Conservation (phyloP, 805 yeast genomes). For the Metschnikowia anglica region DNA sequence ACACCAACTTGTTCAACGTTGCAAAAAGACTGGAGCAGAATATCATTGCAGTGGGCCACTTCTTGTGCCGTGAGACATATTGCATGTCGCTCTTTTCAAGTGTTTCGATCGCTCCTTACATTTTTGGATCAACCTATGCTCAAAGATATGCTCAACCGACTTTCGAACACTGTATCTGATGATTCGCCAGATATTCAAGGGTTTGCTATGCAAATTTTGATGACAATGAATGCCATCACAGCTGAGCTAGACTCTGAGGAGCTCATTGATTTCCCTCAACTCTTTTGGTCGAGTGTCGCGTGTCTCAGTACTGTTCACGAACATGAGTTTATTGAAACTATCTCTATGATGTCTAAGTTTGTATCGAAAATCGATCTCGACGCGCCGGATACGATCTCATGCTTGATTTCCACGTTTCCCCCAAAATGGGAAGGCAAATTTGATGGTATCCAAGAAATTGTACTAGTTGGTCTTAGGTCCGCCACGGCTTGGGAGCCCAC, state of each 20-base stretch:
- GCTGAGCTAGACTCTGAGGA: conserved; percentile 80
- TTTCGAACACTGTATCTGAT: conserved; percentile 91
- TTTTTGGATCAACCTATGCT: conserved; percentile 85
- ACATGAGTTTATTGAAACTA: conserved; percentile 84
- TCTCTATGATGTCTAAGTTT: conserved; percentile 78
- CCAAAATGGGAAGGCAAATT: conserved; percentile 94
- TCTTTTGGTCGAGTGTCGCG: conserved; percentile 95
- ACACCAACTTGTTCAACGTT: conserved; percentile 46
- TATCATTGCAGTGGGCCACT: conserved; percentile 90
- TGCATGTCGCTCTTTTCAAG: conserved; percentile 94
- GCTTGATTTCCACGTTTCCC: conserved; percentile 85
- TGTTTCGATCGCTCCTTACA: conserved; percentile 80
- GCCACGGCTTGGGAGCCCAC: conserved; percentile 77
- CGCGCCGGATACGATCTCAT: conserved; percentile 79
- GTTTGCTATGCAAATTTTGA: conserved; percentile 92
- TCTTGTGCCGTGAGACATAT: conserved; percentile 95
- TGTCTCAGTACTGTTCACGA: conserved; percentile 88
- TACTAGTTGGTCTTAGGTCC: conserved; percentile 82
- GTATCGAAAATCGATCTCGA: conserved; percentile 84
- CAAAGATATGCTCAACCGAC: conserved; percentile 87
- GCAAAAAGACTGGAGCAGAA: conserved; percentile 82
- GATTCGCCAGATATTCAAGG: conserved; percentile 89
- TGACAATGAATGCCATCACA: conserved; percentile 91
- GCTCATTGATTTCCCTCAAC: conserved; percentile 83
- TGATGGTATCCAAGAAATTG: conserved; percentile 79